A percentile compares a stretch with the other conserved stretches of the same genome.
These are phyloP conservation scores for Meripilus lineatus DNA, from an alignment of 1,284 basidiomycete genomes.

Conservation along the genomic window DNA sequence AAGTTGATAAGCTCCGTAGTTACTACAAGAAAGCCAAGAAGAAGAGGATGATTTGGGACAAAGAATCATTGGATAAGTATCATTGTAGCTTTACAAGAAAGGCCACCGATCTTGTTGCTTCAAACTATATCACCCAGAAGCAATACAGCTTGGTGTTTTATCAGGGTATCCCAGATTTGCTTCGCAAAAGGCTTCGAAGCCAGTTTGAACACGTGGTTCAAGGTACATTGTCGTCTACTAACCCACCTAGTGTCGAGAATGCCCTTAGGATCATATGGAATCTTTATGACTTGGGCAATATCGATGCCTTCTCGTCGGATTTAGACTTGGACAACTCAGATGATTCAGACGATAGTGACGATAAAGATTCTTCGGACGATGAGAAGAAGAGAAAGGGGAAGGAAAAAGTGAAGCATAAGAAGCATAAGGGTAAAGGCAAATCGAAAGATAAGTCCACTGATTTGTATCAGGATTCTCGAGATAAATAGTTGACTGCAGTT, in stretches of 20 bases:
- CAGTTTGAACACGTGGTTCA: not conserved
- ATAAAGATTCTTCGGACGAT: not conserved
- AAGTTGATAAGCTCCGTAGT: not conserved
- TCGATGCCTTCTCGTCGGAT: not conserved
- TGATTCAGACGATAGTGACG: constrained; percentile 1
- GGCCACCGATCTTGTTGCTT: not conserved
- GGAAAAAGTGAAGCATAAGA: not conserved
- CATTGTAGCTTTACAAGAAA: not conserved
- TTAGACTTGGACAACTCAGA: not conserved
- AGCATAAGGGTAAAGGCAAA: not conserved
- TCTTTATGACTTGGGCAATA: not conserved
- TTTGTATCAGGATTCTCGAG: not conserved
- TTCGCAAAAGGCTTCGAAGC: not conserved
- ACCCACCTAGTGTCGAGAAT: not conserved
- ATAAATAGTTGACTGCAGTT: not conserved
- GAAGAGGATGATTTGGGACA: not conserved
- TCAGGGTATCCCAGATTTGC: not conserved
- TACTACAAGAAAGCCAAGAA: not conserved
- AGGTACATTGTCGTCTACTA: not conserved
- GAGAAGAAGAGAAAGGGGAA: not conserved
- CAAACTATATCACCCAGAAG: not conserved
- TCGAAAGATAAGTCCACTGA: not conserved
- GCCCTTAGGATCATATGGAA: not conserved
- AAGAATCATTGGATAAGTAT: not conserved
- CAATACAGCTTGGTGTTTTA: not conserved